A percentile compares a stretch with the other conserved stretches of the same genome.
These are phyloP conservation scores for Rosa chinensis DNA, from an alignment of 306 rosid genomes.

Conservation along the genomic window DNA sequence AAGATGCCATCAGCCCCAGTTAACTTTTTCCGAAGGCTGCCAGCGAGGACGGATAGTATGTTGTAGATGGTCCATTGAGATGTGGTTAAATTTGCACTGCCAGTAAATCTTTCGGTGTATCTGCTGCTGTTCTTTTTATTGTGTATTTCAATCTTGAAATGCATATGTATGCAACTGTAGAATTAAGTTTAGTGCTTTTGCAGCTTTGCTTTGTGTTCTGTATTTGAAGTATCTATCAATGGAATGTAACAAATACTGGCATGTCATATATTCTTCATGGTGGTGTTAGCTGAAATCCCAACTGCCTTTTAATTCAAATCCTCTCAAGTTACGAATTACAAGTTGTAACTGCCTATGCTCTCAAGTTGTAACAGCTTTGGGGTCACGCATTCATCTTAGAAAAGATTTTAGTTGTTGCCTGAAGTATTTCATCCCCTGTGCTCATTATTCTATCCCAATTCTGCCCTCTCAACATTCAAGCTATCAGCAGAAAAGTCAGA, in stretches of 20 bases:
- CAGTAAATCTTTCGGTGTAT: slow-evolving; percentile 14
- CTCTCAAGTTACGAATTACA: background rate
- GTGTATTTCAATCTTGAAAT: slow-evolving; percentile 3
- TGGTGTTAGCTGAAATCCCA: background rate
- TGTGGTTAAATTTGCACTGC: slow-evolving; percentile 15
- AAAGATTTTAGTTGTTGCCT: too few species aligned
- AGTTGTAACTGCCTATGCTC: background rate
- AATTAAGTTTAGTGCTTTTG: background rate
- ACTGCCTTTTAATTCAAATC: background rate
- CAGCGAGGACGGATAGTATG: too few species aligned
- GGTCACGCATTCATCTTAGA: too few species aligned
- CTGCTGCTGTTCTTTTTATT: slow-evolving; percentile 21
- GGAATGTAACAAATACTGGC: background rate
- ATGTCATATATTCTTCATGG: background rate
- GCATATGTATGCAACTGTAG: background rate
- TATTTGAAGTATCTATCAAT: slow-evolving; percentile 2
- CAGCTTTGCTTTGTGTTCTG: background rate
- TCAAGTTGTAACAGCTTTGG: too few species aligned
- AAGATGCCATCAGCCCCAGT: too few species aligned
- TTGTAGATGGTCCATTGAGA: too few species aligned
- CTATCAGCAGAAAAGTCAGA: background rate
- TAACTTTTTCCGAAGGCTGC: too few species aligned
- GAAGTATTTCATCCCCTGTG: too few species aligned
- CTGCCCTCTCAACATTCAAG: background rate
- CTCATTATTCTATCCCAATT: too few species aligned